Conservation (phyloP, 108 stramenopile species). For the Fragilaria crotonensis region DNA sequence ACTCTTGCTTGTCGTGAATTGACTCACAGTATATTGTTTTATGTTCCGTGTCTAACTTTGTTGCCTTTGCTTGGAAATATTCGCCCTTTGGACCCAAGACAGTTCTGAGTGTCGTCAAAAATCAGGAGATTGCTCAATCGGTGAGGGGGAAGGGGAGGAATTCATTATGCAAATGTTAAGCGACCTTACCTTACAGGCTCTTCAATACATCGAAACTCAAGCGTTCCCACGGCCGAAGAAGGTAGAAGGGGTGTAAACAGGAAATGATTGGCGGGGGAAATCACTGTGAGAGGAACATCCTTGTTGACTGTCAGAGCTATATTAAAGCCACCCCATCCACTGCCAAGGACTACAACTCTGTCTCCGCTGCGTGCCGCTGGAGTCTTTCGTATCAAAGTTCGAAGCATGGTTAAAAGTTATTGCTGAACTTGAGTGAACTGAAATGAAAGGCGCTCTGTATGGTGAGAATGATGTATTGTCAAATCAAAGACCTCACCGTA, state of each 20-base stretch:
- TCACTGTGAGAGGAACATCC: constrained; percentile 17
- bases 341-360: constrained; percentile 51
- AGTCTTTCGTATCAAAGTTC: not conserved
- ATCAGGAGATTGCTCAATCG: too few relatives aligned
- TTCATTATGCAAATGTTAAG: not conserved
- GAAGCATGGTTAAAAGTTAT: too few relatives aligned
- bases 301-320: constrained; percentile 29
- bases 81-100: constrained; percentile 36
- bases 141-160: too few relatives aligned
- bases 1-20: constrained; percentile 47
- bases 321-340: constrained; percentile 70
- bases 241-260: constrained; percentile 96
- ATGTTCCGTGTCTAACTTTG: constrained; percentile 46
- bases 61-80: constrained; percentile 83
- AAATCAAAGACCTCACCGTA: too few relatives aligned
- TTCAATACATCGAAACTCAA: constrained; percentile 91
- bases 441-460: too few relatives aligned
- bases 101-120: constrained; percentile 7
- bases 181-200: constrained; percentile 81
- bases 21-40: constrained; percentile 57
- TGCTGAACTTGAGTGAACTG: too few relatives aligned
- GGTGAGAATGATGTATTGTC: too few relatives aligned
- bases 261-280: constrained; percentile 92
- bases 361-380: not conserved
- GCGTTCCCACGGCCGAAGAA: constrained; percentile 92